Evolutionary conservation across 768 basidiomycete genomes (phyloP), one percentile per base, ranked within the genome.

Genomic region (Hericium alpestre): DNA sequence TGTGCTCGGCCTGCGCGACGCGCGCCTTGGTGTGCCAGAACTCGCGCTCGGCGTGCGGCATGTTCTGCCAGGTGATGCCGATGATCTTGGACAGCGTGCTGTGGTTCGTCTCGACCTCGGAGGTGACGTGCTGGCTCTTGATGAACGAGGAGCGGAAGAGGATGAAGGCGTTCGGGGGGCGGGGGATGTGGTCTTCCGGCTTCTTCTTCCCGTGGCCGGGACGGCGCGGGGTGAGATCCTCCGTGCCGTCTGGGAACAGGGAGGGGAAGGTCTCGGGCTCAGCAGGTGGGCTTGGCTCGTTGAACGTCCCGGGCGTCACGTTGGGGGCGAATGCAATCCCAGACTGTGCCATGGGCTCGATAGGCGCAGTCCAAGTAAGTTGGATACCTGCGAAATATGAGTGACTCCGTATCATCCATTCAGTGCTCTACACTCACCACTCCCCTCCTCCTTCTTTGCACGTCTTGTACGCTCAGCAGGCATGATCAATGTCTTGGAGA

Each of bases 151-250:
- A 87, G 59, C 88, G 84, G 76, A 90, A 91, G 64, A 91, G 79
- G 66, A 90, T 91, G 72, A 91, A 91, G 23, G 88, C 89, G 65
- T 91, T 90, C 2, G 88, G 86, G 1, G 88, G 88, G 46, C 88
- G 86, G 16, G 88, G 88, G 60, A 91, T 87, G 67, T 90, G 86
- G 61, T 85, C 79, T 25, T 82, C 80, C 13, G 81, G 79, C 66
- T 84, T 86, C 71, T 86, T 85, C 74, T 81, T 86, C 50, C 77
- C 73, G 63, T 87, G 86, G 0, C 77, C 76, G 6, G 74, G 68
- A 41, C 76, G 76, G 39, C 76, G 76, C 38, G 76, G 62, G 38
- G 71, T 58, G n/a, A 70, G 57, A 52, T 54, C 59, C 48, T 74
- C 69, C 23, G 40, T 55, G 47, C 72, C 58, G 22, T 79, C 76